phyloP scores from a whole-genome alignment of 164 flowering plant species.

The Aristolochia fimbriata region DNA sequence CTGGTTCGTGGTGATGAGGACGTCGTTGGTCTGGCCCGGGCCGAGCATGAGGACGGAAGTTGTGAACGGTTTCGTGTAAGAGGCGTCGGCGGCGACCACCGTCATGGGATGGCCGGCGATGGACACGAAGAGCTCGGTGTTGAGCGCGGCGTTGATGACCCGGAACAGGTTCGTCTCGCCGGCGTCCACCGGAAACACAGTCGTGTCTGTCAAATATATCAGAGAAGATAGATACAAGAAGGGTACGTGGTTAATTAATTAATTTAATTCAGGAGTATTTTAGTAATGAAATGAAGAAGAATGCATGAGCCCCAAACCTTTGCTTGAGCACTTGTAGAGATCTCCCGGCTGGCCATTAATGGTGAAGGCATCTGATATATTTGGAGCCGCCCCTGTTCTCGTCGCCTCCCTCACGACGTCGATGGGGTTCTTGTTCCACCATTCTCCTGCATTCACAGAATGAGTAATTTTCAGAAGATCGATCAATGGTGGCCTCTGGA shows the following conservation, averaged over 20 bases:
- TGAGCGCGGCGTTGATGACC: constrained; percentile 59
- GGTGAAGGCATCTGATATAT: constrained; percentile 79
- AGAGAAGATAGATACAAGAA: too few relatives aligned
- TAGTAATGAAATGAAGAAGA: too few relatives aligned
- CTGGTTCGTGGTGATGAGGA: constrained; percentile 68
- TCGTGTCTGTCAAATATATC: constrained; percentile 30
- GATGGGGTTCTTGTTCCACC: constrained; percentile 88
- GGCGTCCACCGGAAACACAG: constrained; percentile 41
- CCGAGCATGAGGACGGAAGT: constrained; percentile 68
- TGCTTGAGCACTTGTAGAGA: constrained; percentile 67
- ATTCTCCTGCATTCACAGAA: constrained; percentile 47
- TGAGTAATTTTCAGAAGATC: too few relatives aligned
- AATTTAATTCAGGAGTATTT: too few relatives aligned
- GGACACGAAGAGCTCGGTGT: constrained; percentile 61
- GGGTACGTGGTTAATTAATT: too few relatives aligned
- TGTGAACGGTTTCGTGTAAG: constrained; percentile 59
- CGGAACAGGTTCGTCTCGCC: constrained; percentile 71
- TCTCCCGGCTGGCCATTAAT: constrained; percentile 96
- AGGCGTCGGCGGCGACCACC: constrained; percentile 71
- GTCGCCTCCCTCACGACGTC: constrained; percentile 57
- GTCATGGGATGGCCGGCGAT: constrained; percentile 66
- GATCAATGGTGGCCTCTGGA: too few relatives aligned
- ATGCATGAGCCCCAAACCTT: too few relatives aligned
- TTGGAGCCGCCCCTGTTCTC: constrained; percentile 75
- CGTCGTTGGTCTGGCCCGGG: constrained; percentile 83